Conservation (phyloP, 768 basidiomycete genomes). For the Serendipita sp. region DNA sequence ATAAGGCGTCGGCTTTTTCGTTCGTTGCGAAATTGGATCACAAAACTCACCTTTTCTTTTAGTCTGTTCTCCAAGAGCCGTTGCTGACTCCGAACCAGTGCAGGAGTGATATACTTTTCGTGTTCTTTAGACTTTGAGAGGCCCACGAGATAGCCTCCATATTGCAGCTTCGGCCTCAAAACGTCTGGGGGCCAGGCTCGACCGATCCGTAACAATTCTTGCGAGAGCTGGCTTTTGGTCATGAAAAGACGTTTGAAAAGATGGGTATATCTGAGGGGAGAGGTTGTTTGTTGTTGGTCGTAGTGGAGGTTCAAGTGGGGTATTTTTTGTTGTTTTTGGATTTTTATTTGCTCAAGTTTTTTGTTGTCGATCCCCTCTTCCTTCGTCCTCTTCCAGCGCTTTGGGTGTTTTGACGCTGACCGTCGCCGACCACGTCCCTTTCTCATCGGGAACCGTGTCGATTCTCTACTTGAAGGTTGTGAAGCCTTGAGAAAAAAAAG, state of each 20-base stretch:
- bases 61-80: constrained; percentile 40
- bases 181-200: constrained; percentile 54
- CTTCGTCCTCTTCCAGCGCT: too few species aligned
- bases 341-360: too few species aligned
- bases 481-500: too few species aligned
- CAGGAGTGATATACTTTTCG: constrained; percentile 29
- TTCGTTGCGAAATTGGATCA: constrained; percentile 7
- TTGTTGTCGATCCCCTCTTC: too few species aligned
- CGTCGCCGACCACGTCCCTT: too few species aligned
- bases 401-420: too few species aligned
- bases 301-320: background rate
- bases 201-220: constrained; percentile 40
- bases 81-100: constrained; percentile 43
- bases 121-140: constrained; percentile 41
- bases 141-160: constrained; percentile 52
- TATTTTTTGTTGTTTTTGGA: too few species aligned
- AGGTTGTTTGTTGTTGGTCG: background rate
- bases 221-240: constrained; percentile 24
- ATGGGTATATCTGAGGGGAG: background rate
- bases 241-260: background rate
- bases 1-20: background rate
- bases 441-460: too few species aligned
- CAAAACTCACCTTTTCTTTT: constrained; percentile 34
- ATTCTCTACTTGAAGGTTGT: too few species aligned
- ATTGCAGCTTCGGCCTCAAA: constrained; percentile 62